Conservation (phyloP, 257 asterid species). For the Nicotiana benthamiana region DNA sequence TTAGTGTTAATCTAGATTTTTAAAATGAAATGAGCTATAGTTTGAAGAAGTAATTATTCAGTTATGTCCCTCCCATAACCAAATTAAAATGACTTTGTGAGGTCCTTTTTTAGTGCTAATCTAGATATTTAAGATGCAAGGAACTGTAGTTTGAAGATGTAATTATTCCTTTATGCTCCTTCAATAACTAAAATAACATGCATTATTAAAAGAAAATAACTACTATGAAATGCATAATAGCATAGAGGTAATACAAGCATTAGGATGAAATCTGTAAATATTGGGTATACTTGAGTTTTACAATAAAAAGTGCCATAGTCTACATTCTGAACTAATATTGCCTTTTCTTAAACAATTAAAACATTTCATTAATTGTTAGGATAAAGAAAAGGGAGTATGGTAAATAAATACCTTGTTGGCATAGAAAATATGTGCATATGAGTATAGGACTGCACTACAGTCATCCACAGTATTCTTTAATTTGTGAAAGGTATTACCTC, state of each 20-base stretch:
- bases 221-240: neutral
- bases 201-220: neutral
- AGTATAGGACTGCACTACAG: neutral
- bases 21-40: neutral
- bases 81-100: neutral
- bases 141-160: neutral
- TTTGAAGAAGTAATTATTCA: neutral
- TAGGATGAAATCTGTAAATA: neutral
- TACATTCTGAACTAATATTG: neutral
- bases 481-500: neutral
- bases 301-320: neutral
- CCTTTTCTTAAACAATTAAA: neutral
- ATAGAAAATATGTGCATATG: neutral
- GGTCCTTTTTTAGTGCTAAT: neutral
- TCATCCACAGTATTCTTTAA: neutral
- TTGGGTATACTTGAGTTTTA: neutral
- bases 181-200: neutral
- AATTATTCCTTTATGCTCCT: neutral
- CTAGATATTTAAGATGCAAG: neutral
- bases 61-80: neutral
- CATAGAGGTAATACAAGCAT: slow-evolving; percentile 3
- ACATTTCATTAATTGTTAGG: neutral
- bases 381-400: neutral
- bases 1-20: neutral
- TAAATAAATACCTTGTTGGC: neutral